Evolutionary conservation across 441 rosid genomes (phyloP).

Genomic region (Jatropha multifida): DNA sequence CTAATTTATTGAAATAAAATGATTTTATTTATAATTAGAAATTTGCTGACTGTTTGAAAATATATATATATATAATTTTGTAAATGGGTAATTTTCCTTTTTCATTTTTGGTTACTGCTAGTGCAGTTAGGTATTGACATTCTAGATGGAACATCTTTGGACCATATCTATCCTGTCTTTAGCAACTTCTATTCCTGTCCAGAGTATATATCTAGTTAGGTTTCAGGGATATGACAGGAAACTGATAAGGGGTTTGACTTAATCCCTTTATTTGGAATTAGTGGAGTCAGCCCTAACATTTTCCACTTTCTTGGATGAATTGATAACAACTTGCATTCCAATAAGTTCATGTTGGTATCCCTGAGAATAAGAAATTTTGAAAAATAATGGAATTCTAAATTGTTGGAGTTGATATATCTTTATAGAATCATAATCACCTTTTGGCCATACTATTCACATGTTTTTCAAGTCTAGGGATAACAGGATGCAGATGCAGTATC

Average conservation of each 20-base stretch:
- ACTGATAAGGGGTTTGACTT: slow-evolving; percentile 3
- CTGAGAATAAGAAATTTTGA: too few relatives aligned
- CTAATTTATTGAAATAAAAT: too few relatives aligned
- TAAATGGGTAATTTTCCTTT: too few relatives aligned
- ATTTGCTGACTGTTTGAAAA: too few relatives aligned
- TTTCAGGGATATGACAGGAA: not conserved
- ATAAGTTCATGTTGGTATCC: too few relatives aligned
- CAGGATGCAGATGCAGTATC: not conserved
- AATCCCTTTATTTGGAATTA: not conserved
- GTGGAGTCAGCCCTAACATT: slow-evolving; percentile 12
- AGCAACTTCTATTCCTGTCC: not conserved
- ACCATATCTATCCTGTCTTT: not conserved
- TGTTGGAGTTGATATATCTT: not conserved
- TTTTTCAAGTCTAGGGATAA: not conserved
- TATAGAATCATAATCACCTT: not conserved
- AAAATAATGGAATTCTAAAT: too few relatives aligned
- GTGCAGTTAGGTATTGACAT: not conserved
- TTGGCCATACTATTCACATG: not conserved
- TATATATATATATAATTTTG: too few relatives aligned
- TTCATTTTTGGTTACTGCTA: not conserved
- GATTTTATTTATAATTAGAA: too few relatives aligned
- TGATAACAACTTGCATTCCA: not conserved
- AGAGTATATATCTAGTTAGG: not conserved
- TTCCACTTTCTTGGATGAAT: slow-evolving; percentile 4
- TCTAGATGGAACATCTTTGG: slow-evolving; percentile 3